Conservation (phyloP, 108 stramenopile genomes). For the Fragilariopsis cylindrus region DNA sequence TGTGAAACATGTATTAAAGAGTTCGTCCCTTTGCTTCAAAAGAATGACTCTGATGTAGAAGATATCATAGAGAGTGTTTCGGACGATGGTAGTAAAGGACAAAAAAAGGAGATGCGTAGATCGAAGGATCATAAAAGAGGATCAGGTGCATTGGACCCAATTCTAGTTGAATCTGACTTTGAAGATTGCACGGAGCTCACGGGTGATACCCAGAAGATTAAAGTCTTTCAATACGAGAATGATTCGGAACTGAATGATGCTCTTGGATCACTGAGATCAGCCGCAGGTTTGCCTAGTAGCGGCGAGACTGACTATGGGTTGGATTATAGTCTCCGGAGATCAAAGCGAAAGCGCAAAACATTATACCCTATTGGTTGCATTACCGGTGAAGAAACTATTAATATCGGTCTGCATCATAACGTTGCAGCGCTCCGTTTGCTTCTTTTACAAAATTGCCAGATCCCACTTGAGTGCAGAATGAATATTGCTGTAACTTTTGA, state of each 20-base stretch:
- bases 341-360: constrained; percentile 40
- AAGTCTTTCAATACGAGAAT: constrained; percentile 32
- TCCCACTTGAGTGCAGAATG: constrained; percentile 16
- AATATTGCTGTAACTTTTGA: constrained; percentile 9
- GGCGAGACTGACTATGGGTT: background rate
- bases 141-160: constrained; percentile 19
- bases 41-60: background rate
- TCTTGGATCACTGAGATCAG: constrained; percentile 16
- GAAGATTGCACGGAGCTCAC: constrained; percentile 18
- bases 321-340: constrained; percentile 32
- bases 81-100: constrained; percentile 2
- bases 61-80: constrained; percentile 22
- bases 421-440: constrained; percentile 49
- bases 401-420: constrained; percentile 35
- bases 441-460: constrained; percentile 36
- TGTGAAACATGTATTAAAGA: constrained; percentile 22
- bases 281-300: background rate
- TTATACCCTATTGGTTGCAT: constrained; percentile 40
- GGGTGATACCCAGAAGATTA: constrained; percentile 3
- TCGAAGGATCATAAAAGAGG: background rate
- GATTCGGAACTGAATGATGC: constrained; percentile 18
- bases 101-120: background rate
- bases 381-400: constrained; percentile 26
- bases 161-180: constrained; percentile 40
- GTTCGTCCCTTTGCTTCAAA: constrained; percentile 11